A percentile compares a stretch with the other conserved stretches of the same genome.
phyloP scores from a whole-genome alignment of 2,329 filamentous ascomycete genomes.

The Trichophyton benhamiae region DNA sequence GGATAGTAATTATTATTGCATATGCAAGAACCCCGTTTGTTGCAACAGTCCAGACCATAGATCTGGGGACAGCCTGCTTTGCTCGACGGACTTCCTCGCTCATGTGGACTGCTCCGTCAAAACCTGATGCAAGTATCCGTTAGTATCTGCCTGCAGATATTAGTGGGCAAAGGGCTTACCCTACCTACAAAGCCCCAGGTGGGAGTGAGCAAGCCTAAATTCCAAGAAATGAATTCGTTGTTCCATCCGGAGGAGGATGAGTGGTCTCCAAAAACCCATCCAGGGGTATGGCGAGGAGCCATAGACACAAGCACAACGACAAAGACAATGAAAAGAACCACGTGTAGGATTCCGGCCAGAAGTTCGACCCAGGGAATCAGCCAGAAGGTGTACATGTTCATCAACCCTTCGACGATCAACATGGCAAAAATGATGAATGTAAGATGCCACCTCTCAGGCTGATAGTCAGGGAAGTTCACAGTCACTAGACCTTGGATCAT shows the following conservation, averaged over 20 bases:
- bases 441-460: slow-evolving; percentile 27
- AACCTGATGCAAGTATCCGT: slow-evolving; percentile 21
- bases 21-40: slow-evolving; percentile 35
- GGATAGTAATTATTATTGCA: slow-evolving; percentile 30
- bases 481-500: slow-evolving; percentile 26
- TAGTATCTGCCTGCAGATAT: not conserved
- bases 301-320: slow-evolving; percentile 24
- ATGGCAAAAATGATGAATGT: slow-evolving; percentile 30
- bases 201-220: slow-evolving; percentile 27
- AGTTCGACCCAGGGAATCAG: slow-evolving; percentile 32
- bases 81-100: slow-evolving; percentile 36
- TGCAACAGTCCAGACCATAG: slow-evolving; percentile 34
- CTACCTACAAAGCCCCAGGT: slow-evolving; percentile 24
- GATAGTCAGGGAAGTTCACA: slow-evolving; percentile 24
- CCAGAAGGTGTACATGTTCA: slow-evolving; percentile 26
- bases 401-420: slow-evolving; percentile 21
- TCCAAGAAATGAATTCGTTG: slow-evolving; percentile 24
- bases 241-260: slow-evolving; percentile 23
- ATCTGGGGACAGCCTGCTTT: slow-evolving; percentile 35
- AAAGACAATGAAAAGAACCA: slow-evolving; percentile 28
- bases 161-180: slow-evolving; percentile 2
- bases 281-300: slow-evolving; percentile 21
- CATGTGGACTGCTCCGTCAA: slow-evolving; percentile 40
- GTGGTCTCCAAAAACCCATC: slow-evolving; percentile 23
- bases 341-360: slow-evolving; percentile 24